Base-by-base conservation (phyloP, 371 early-diverging fungal genomes). In the Coemansia sp. region DNA sequence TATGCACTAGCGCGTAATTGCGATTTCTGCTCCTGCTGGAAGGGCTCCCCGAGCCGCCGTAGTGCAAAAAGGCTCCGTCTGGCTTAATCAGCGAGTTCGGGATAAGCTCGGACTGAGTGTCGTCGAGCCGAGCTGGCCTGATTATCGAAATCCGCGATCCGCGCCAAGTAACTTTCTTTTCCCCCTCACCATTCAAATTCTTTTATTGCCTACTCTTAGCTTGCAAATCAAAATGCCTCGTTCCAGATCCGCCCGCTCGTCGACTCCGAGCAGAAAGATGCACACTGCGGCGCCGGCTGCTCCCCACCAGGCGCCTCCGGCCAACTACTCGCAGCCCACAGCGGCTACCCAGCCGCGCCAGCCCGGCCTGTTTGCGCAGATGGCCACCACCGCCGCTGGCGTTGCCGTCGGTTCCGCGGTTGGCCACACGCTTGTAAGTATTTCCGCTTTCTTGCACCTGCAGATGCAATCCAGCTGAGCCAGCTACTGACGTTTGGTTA, bases 301-400 rank as follows among this genome's bases (percentile, higher is more conserved):
- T 10, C 38, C 56, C 43, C 36, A 45, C 39, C 54, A 54, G 26
- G 64, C 63, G 16, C 63, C 64, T 33, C 49, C 65, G 7, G 53
- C 65, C 35, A 31, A 34, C 7, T 34, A 36, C 4, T 12, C 34
- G 16, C 57, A 72, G 20, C 52, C 26, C 26, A 26, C 26, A 26
- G 26, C 26, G 26, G 63, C 59, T 9, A 78, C 79, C 30, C 76
- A 65, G 60, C 80, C 78, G 8, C 76, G 72, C 65, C 83, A 85
- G 68, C 86, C 86, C 5, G 84, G 94, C 55, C 68, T 95, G 52
- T 89, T 94, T 76, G 91, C 88, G 49, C 90, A 92, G 69, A 89
- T 93, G 91, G 94, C 94, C 20, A 81, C 93, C 16, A 94, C 94
- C 30, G 97, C 94, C 42, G 97, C 91, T 57, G 94, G 94, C 80